phyloP scores from a whole-genome alignment of 345 rosid genomes.

The Lepidium aucheri region DNA sequence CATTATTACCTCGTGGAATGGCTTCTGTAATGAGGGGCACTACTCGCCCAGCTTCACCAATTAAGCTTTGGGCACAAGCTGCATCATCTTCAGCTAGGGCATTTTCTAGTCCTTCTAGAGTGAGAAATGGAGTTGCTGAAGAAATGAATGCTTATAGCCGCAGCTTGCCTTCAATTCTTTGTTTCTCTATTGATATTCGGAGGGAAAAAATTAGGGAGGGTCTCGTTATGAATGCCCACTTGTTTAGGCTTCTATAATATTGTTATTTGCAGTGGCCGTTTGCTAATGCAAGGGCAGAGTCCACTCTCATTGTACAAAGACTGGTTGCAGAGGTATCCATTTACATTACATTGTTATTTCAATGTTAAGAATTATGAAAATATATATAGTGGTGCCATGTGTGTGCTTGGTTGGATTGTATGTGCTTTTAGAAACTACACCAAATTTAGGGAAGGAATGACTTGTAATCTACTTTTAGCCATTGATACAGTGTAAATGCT shows the following conservation, averaged over 20 bases:
- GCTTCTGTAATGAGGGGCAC: constrained; percentile 58
- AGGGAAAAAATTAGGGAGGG: constrained; percentile 82
- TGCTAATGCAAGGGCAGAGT: constrained; percentile 70
- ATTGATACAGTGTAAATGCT: background rate
- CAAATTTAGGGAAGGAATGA: background rate
- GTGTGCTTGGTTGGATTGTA: background rate
- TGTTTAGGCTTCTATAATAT: constrained; percentile 79
- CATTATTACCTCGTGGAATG: constrained; percentile 50
- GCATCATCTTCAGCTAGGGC: constrained; percentile 53
- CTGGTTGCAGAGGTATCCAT: constrained; percentile 61
- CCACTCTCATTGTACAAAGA: constrained; percentile 58
- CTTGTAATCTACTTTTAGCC: background rate
- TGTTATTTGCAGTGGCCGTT: constrained; percentile 82
- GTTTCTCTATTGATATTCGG: constrained; percentile 78
- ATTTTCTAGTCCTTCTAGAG: constrained; percentile 64
- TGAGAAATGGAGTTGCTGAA: constrained; percentile 38
- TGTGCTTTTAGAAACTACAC: background rate
- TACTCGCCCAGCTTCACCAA: constrained; percentile 65
- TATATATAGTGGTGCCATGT: background rate
- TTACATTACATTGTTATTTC: background rate
- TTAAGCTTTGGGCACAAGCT: constrained; percentile 63
- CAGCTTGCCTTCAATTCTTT: constrained; percentile 71
- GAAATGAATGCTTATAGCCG: constrained; percentile 35
- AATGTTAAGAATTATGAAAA: background rate
- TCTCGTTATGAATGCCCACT: constrained; percentile 65